Percentiles rank a stretch among this genome's conserved stretches.
Conservation (phyloP, 176 grass and related monocot genomes). For the Avena sativa region DNA sequence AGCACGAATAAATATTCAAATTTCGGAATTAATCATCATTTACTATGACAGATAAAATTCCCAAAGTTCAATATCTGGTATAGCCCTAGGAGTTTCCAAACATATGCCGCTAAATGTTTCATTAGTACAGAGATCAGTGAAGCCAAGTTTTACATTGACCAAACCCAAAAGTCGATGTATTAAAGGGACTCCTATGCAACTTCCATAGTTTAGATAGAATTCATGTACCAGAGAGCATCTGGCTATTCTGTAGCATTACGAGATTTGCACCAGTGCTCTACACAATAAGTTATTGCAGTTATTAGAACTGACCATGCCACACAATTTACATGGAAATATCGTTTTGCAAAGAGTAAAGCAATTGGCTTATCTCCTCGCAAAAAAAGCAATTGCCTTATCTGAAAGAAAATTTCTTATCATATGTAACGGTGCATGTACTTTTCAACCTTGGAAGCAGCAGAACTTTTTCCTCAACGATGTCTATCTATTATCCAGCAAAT, state of each 20-base stretch:
- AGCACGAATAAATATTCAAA: neutral
- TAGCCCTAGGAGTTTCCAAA: neutral
- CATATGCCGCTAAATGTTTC: neutral
- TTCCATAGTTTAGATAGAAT: neutral
- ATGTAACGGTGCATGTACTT: neutral
- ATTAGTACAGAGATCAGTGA: neutral
- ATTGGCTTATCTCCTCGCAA: neutral
- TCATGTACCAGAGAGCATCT: neutral
- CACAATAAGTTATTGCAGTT: conserved; percentile 8
- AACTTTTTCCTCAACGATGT: neutral
- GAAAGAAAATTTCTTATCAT: neutral
- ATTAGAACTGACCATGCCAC: neutral
- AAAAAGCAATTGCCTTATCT: neutral
- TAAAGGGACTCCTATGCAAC: neutral
- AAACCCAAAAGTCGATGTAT: neutral
- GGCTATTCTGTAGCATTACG: neutral
- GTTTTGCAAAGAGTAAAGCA: neutral
- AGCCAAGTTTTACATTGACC: neutral
- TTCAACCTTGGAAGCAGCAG: conserved; percentile 7
- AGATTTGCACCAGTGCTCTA: neutral
- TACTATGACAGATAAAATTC: neutral
- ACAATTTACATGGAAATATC: neutral
- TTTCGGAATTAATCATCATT: conserved; percentile 1
- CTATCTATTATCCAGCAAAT: neutral
- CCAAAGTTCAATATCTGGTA: neutral